Base-by-base conservation (phyloP, 228 moss, liverwort and hornwort genomes). In the Sphagnum magellanicum region DNA sequence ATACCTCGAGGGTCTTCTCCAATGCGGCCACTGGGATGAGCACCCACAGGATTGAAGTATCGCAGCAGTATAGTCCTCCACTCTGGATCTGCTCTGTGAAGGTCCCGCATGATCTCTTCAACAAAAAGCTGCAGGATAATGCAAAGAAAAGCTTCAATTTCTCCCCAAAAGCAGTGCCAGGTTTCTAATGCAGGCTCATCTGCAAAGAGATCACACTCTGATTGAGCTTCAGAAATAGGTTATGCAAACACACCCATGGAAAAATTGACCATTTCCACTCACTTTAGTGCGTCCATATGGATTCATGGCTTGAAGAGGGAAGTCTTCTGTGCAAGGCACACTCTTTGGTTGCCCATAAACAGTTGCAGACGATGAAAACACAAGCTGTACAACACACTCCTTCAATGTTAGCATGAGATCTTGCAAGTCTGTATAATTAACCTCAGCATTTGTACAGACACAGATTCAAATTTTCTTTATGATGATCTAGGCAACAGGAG, bases 351-450 rank as follows among this genome's bases (percentile, higher is more conserved):
- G 93, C 46, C 97, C 97, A 66, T 91, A 97, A 15, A 97, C 97
- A 51, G 97, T 97, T 68, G 97, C 97, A 68, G 97, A 97, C 15
- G 97, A 97, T 63, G 97, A 97, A 67, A 97, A 97, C 16, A 97
- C 88, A 57, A 97, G 83, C 97, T 97, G 97, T 78, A 69, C 48
- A 63, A 10, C 5, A 50, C 52, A 63, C 12, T 14, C 10, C 61
- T 52, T 51, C 67, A 67, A 32, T 32, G 32, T 32, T 32, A 32
- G 50, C 55, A 53, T 32, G 32, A 32, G 32, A 32, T 32, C 32
- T 32, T 32, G 32, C 32, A 32, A 32, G 32, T 32, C 32, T 32
- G 32, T 32, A 32, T 32, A 32, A 32, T 32, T 32, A 32, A 32
- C 32, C 32, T 32, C 32, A 32, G 32, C 32, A 32, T 32, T 32